Conservation (phyloP, 352 stramenopile species). For the Phytophthora syringae region DNA sequence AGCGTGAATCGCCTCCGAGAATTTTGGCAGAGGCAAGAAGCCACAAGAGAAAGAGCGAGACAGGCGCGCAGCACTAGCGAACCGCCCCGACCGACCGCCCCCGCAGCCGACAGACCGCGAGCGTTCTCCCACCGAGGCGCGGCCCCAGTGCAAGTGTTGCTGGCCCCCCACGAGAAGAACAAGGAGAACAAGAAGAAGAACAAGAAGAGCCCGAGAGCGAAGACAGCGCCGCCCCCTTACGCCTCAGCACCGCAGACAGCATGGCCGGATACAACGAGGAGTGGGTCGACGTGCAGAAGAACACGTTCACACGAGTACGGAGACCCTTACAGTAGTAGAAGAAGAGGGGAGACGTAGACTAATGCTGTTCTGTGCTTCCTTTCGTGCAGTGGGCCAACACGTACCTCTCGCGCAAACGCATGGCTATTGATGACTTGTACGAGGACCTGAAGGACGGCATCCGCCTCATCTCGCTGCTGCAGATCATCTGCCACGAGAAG, state of each 20-base stretch:
- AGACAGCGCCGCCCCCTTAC: conserved; percentile 8
- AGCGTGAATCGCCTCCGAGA: neutral
- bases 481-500: conserved; percentile 90
- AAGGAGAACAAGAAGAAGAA: conserved; percentile 2
- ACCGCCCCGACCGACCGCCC: conserved; percentile 29
- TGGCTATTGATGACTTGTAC: conserved; percentile 92
- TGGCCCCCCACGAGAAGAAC: conserved; percentile 11
- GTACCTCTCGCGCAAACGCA: conserved; percentile 88
- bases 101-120: neutral
- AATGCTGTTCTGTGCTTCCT: conserved; percentile 8
- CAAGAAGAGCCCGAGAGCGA: conserved; percentile 26
- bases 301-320: conserved; percentile 88
- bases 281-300: conserved; percentile 93
- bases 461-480: conserved; percentile 85
- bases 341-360: neutral
- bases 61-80: conserved; percentile 32
- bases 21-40: conserved; percentile 28
- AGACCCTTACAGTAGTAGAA: conserved; percentile 3
- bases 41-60: conserved; percentile 26
- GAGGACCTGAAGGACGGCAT: conserved; percentile 89
- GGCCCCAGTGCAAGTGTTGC: conserved; percentile 26
- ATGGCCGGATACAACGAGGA: conserved; percentile 79
- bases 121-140: conserved; percentile 15
- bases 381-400: conserved; percentile 91
- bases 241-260: conserved; percentile 20